Evolutionary conservation across 768 basidiomycete genomes (phyloP).

Genomic region (Xanthoconium stramineum): DNA sequence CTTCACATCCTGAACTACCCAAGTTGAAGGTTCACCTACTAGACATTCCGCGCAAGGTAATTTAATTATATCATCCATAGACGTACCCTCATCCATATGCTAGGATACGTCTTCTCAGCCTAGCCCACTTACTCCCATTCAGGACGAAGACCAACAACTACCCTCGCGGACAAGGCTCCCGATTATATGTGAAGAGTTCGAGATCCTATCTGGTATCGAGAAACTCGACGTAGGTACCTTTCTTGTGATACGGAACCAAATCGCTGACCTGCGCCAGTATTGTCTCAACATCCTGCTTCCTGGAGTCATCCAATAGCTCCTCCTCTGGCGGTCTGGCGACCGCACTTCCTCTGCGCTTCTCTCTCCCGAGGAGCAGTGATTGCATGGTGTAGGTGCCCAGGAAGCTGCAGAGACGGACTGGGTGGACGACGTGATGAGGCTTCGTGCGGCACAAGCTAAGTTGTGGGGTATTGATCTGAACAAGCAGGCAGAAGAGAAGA

Average conservation of each 20-base stretch:
- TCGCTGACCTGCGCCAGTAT: constrained; percentile 44
- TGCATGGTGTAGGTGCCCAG: constrained; percentile 48
- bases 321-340: constrained; percentile 67
- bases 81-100: neutral
- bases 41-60: constrained; percentile 12
- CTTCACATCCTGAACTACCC: constrained; percentile 23
- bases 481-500: constrained; percentile 27
- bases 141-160: constrained; percentile 7
- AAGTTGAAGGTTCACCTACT: constrained; percentile 13
- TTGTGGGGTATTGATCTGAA: constrained; percentile 34
- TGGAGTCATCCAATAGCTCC: constrained; percentile 66
- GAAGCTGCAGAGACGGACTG: constrained; percentile 59
- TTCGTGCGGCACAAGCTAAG: constrained; percentile 38
- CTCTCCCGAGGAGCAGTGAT: constrained; percentile 42
- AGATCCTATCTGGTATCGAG: constrained; percentile 41
- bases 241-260: neutral
- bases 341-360: constrained; percentile 52
- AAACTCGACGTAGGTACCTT: constrained; percentile 47
- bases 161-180: constrained; percentile 14
- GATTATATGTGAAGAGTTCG: constrained; percentile 42
- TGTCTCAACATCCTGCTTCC: constrained; percentile 69
- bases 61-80: neutral
- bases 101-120: constrained; percentile 20
- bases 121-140: constrained; percentile 21
- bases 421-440: constrained; percentile 57